Conservation (phyloP, 2,329 filamentous ascomycete species). For the Colletotrichum orchidophilum region DNA sequence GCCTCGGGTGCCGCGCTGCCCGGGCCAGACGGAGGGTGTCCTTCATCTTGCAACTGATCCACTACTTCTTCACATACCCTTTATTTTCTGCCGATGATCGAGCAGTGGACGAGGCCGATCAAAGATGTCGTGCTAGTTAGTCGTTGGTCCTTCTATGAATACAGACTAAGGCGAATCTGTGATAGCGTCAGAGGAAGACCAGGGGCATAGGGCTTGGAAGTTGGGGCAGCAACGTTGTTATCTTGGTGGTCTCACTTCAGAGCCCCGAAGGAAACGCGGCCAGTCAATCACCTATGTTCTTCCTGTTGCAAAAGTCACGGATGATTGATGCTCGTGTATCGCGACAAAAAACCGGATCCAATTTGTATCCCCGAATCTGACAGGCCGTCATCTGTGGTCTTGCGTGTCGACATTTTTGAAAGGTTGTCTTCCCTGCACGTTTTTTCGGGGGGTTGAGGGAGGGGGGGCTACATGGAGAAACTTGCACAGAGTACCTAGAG, state of each 20-base stretch:
- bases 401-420: background rate
- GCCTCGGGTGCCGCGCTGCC: background rate
- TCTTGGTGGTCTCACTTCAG: background rate
- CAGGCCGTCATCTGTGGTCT: background rate
- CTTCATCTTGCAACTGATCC: background rate
- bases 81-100: background rate
- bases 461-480: background rate
- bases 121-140: background rate
- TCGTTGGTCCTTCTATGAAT: background rate
- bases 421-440: background rate
- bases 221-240: background rate
- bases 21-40: background rate
- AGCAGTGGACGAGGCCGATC: background rate
- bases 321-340: background rate
- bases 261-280: background rate
- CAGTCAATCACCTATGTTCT: background rate
- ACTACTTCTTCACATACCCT: conserved; percentile 9
- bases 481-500: background rate
- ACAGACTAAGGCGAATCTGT: background rate
- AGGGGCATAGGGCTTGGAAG: conserved; percentile 28
- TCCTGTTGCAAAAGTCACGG: background rate
- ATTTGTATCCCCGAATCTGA: background rate
- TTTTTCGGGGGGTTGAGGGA: background rate
- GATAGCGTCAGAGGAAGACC: background rate
- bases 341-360: no score